These are phyloP conservation scores for Trametes gibbosa DNA, from an alignment of 768 basidiomycete genomes.

Conservation along the genomic window DNA sequence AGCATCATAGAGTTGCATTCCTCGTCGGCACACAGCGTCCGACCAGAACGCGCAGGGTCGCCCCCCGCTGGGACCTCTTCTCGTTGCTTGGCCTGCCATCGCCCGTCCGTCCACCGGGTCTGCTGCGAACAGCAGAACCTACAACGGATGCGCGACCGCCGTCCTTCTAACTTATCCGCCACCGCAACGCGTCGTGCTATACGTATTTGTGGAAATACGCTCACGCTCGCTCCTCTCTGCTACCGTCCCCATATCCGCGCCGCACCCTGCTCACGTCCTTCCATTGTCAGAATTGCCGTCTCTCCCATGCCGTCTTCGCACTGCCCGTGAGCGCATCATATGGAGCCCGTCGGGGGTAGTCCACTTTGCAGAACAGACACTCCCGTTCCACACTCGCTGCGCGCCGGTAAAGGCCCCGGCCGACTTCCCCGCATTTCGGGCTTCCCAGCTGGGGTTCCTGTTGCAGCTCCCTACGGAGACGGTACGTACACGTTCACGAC, in stretches of 20 bases:
- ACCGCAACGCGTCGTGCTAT: neutral
- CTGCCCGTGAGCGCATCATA: neutral
- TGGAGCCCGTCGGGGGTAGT: neutral
- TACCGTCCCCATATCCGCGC: neutral
- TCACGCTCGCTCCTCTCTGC: too few species aligned
- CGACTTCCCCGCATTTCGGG: neutral
- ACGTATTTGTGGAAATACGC: too few species aligned
- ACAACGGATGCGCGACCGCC: neutral
- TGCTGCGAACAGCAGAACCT: neutral
- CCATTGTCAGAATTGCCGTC: neutral
- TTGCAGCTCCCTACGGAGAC: neutral
- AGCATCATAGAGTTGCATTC: neutral
- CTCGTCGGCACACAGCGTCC: neutral
- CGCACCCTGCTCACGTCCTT: neutral
- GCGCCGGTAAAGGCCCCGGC: neutral
- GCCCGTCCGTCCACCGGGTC: neutral
- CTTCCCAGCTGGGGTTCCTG: neutral
- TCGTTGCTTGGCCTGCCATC: neutral
- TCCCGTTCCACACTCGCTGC: neutral
- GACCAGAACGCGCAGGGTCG: neutral
- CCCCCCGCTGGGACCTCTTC: neutral
- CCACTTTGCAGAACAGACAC: neutral
- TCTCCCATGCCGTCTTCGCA: constrained; percentile 1
- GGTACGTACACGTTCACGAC: neutral
- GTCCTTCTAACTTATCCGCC: neutral